Percentiles rank a stretch among this genome's conserved stretches.
Evolutionary conservation across 352 stramenopile species (phyloP).

Genomic region (Globisporangium radiosum): DNA sequence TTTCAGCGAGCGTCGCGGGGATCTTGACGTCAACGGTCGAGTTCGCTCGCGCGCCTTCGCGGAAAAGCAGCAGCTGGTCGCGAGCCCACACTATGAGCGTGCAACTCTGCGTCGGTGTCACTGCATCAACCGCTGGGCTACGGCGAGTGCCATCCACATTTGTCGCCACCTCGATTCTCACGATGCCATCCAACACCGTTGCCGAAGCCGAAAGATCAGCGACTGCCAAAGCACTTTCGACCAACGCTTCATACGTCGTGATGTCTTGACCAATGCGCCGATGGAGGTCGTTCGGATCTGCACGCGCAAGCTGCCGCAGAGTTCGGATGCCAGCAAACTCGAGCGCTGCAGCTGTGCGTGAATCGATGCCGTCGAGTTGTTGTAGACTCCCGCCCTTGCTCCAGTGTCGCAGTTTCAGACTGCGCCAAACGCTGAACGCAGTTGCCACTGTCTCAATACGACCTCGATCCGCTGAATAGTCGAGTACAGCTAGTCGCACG

Average conservation of each 20-base stretch:
- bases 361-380: conserved; percentile 17
- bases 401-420: conserved; percentile 22
- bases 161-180: conserved; percentile 6
- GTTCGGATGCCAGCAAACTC: conserved; percentile 24
- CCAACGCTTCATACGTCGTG: conserved; percentile 13
- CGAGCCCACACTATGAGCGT: conserved; percentile 11
- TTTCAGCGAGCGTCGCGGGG: conserved; percentile 3
- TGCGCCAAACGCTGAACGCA: conserved; percentile 17
- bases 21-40: conserved; percentile 1
- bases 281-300: conserved; percentile 12
- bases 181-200: background rate
- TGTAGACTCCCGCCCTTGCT: conserved; percentile 16
- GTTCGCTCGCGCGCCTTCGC: conserved; percentile 7
- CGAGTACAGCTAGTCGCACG: background rate
- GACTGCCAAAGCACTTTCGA: conserved; percentile 11
- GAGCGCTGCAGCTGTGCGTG: conserved; percentile 12
- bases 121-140: too few relatives aligned
- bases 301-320: conserved; percentile 19
- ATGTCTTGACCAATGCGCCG: conserved; percentile 12
- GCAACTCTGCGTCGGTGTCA: background rate
- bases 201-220: conserved; percentile 14
- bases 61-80: conserved; percentile 15
- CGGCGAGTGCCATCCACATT: background rate
- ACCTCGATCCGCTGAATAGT: background rate
- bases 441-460: conserved; percentile 12